Evolutionary conservation across 2,329 filamentous ascomycete genomes (phyloP).

Genomic region (Pseudogymnoascus sp.): DNA sequence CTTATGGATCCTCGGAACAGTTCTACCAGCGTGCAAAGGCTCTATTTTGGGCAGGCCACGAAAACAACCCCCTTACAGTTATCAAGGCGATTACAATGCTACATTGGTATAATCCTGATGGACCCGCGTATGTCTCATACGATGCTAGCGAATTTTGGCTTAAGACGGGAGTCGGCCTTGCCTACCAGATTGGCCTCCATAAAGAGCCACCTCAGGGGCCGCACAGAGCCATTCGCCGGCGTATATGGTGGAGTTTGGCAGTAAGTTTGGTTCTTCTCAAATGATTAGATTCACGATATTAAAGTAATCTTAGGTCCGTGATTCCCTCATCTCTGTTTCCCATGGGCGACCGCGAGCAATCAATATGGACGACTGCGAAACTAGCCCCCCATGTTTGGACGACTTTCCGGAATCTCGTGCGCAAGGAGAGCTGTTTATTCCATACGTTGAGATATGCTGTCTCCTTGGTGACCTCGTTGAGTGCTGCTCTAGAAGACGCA

Average conservation of each 20-base stretch:
- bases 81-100: slow-evolving; percentile 29
- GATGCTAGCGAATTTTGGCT: background rate
- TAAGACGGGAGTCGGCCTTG: background rate
- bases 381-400: background rate
- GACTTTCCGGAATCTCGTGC: background rate
- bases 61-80: slow-evolving; percentile 28
- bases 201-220: background rate
- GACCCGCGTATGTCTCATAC: slow-evolving; percentile 27
- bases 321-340: background rate
- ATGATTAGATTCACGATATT: background rate
- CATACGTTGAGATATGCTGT: slow-evolving; percentile 4
- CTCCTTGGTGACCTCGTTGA: background rate
- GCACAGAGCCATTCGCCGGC: background rate
- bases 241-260: background rate
- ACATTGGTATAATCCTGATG: slow-evolving; percentile 32
- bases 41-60: slow-evolving; percentile 30
- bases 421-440: slow-evolving; percentile 1
- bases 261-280: background rate
- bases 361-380: background rate
- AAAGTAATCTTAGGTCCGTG: background rate
- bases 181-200: background rate
- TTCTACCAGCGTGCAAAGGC: slow-evolving; percentile 30
- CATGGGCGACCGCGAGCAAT: slow-evolving; percentile 1
- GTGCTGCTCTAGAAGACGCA: background rate
- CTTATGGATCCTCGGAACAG: background rate